Base-by-base conservation (phyloP, 768 basidiomycete genomes). In the Lepiota brunneoincarnata region DNA sequence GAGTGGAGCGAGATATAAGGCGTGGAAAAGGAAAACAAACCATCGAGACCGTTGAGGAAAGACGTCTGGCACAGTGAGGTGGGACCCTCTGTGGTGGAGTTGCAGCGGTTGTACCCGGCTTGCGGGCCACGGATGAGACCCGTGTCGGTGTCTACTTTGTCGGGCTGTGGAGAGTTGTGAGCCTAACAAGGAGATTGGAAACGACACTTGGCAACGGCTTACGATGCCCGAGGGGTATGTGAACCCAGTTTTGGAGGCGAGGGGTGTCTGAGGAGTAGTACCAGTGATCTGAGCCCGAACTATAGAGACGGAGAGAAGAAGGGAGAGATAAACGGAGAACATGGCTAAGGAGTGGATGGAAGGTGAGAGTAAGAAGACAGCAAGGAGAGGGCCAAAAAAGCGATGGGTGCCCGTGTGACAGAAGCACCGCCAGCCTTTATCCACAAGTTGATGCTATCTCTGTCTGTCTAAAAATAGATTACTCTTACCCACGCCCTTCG, bases 71-170 rank as follows among this genome's bases (percentile, higher is more conserved):
- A 80, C 34, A 69, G 61, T 0, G 87, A 89, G 5, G 71, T 31
- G 44, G 76, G 80, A 58, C 73, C 76, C 64, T 84, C 72, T 1
- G 87, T 89, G 17, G 84, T 83, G 1, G 81, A 77, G 67, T 89
- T 89, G 67, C 86, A 89, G 14, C 69, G 59, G 67, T 87, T 87
- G 75, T 82, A 87, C 14, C 88, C 88, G 28, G 60, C 64, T 64
- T 89, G 89, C 10, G 70, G 53, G 11, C 74, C 74, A 55, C 74
- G 69, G 39, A 71, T 64, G 11, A 73, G 63, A 26, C 60, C 62
- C 21, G 38, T 43, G 58, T 75, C 71, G 15, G 66, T 69, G 45
- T 75, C 73, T 53, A 72, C 74, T 59, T 71, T 63, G 54, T 70
- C 68, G 9, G 72, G 71, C 72, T 75, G 57, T 31, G 36, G 54